phyloP scores from a whole-genome alignment of 192 early-diverging fungal species.

The Backusella tarrabulga region DNA sequence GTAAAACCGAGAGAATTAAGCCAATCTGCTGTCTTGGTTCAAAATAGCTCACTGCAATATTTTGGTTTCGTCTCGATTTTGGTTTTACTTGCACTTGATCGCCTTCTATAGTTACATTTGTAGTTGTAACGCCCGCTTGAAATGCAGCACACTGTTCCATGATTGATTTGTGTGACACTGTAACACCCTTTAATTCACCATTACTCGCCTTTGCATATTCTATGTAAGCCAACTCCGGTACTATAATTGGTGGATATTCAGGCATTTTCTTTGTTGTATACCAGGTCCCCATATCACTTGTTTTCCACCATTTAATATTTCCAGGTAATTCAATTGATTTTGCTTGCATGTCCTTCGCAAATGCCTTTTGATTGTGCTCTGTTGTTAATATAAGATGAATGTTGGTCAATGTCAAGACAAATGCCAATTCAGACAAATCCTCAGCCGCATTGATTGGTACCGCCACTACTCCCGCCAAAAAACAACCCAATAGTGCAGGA shows the following conservation, averaged over 20 bases:
- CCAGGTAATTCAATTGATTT: constrained; percentile 63
- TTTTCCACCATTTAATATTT: constrained; percentile 79
- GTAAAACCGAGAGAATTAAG: constrained; percentile 61
- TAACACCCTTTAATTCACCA: constrained; percentile 83
- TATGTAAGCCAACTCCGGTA: constrained; percentile 76
- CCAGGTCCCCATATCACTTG: constrained; percentile 71
- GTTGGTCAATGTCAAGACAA: constrained; percentile 69
- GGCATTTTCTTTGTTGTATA: constrained; percentile 49
- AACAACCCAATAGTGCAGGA: constrained; percentile 79
- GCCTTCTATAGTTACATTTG: not conserved
- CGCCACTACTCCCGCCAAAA: constrained; percentile 77
- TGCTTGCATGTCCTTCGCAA: constrained; percentile 69
- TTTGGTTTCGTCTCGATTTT: constrained; percentile 24
- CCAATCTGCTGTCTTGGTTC: constrained; percentile 86
- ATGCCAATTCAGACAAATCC: constrained; percentile 74
- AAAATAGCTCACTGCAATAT: constrained; percentile 66
- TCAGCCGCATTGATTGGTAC: constrained; percentile 84
- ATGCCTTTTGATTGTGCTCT: constrained; percentile 70
- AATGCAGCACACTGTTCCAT: constrained; percentile 63
- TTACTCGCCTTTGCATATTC: constrained; percentile 83
- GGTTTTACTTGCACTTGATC: not conserved
- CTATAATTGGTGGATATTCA: constrained; percentile 48
- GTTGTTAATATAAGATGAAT: constrained; percentile 76
- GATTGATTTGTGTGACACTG: constrained; percentile 72
- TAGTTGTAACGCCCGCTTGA: constrained; percentile 18